phyloP scores from a whole-genome alignment of 2,329 filamentous ascomycete species.

The Gremmenia infestans region DNA sequence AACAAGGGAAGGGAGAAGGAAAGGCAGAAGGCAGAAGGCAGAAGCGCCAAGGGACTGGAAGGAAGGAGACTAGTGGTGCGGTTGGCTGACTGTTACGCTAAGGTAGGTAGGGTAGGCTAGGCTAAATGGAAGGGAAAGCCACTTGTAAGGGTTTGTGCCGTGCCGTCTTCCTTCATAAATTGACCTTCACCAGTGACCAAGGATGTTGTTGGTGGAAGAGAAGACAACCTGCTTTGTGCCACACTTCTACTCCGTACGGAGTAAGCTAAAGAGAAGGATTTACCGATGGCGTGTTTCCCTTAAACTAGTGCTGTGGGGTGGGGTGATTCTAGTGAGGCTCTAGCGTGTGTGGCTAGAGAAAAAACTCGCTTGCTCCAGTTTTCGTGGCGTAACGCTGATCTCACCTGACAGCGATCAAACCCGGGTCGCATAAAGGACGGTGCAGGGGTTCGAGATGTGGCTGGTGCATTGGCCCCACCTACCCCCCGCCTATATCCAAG shows the following conservation, averaged over 20 bases:
- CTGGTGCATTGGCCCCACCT: background rate
- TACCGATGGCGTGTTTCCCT: background rate
- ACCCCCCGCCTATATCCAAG: background rate
- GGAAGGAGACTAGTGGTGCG: background rate
- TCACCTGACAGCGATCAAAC: background rate
- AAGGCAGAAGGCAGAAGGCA: too few species aligned
- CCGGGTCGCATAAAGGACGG: background rate
- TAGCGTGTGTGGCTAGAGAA: background rate
- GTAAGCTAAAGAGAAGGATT: background rate
- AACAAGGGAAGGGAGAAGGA: background rate
- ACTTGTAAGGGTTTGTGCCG: background rate
- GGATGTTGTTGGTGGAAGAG: background rate
- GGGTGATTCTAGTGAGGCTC: background rate
- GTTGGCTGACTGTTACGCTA: background rate
- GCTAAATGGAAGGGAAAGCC: too few species aligned
- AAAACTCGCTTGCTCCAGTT: too few species aligned
- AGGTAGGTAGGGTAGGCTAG: too few species aligned
- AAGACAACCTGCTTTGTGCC: background rate
- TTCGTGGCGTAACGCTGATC: background rate
- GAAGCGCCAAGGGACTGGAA: too few species aligned
- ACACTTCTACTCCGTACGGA: too few species aligned
- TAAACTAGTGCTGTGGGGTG: background rate
- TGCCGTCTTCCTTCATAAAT: background rate
- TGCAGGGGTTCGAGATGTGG: conserved; percentile 6
- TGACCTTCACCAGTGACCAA: too few species aligned